Conservation (phyloP, 345 rosid species). For the Balakata baccata region DNA sequence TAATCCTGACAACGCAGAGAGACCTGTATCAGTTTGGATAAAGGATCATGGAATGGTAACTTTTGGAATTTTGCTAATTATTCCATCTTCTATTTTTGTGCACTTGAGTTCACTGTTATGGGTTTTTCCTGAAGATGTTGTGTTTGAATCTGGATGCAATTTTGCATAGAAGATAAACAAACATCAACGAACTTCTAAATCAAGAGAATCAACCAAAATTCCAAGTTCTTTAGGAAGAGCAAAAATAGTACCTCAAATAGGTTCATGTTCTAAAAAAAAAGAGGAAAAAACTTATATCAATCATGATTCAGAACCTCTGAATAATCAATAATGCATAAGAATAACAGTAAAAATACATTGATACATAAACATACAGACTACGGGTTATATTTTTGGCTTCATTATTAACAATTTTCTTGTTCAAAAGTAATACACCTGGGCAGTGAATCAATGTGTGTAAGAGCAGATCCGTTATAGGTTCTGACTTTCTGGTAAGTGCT, state of each 20-base stretch:
- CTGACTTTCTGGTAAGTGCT: constrained; percentile 77
- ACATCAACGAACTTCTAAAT: neutral
- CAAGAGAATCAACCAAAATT: neutral
- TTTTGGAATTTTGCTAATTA: constrained; percentile 16
- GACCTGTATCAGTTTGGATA: constrained; percentile 47
- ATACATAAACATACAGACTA: neutral
- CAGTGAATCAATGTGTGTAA: constrained; percentile 81
- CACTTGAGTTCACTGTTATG: neutral
- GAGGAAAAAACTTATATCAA: constrained; percentile 10
- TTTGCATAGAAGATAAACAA: neutral
- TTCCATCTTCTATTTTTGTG: neutral
- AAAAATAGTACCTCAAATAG: constrained; percentile 73
- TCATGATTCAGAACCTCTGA: neutral
- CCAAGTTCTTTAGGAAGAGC: neutral
- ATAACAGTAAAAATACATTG: neutral
- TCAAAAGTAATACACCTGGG: constrained; percentile 53
- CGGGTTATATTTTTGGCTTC: neutral
- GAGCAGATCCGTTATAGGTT: constrained; percentile 91
- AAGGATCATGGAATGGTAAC: constrained; percentile 64
- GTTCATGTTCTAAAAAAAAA: constrained; percentile 57
- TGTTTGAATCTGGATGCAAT: neutral
- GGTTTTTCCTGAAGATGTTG: neutral
- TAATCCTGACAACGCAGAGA: constrained; percentile 15
- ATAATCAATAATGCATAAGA: neutral
- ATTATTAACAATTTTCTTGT: neutral